These are phyloP conservation scores for Mucor velutinosus DNA, from an alignment of 371 early-diverging fungal species.

Conservation along the genomic window DNA sequence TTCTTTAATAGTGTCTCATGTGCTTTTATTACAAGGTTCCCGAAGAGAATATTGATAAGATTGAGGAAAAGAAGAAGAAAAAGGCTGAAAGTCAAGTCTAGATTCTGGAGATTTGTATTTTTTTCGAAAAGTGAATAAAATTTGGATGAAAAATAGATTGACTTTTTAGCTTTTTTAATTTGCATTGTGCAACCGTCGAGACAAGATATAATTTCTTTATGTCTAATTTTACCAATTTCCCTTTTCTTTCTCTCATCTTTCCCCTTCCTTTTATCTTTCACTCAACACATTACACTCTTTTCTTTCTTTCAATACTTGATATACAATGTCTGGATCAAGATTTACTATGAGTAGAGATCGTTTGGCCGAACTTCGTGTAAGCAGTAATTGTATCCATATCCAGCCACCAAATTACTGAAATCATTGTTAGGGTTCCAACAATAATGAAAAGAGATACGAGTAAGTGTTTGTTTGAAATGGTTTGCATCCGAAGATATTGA, in stretches of 20 bases:
- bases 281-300: constrained; percentile 1
- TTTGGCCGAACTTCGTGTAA: constrained; percentile 50
- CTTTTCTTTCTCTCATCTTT: constrained; percentile 14
- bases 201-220: constrained; percentile 9
- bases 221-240: neutral
- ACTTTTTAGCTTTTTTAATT: constrained; percentile 3
- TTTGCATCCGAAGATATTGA: neutral
- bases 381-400: neutral
- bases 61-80: constrained; percentile 70
- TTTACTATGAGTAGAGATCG: constrained; percentile 60
- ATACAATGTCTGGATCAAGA: constrained; percentile 41
- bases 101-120: neutral
- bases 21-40: constrained; percentile 47
- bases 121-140: constrained; percentile 2
- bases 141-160: neutral
- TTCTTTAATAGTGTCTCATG: neutral
- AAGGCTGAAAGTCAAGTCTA: constrained; percentile 22
- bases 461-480: constrained; percentile 22
- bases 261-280: constrained; percentile 18
- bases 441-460: constrained; percentile 48
- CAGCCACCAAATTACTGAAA: neutral
- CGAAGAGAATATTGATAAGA: constrained; percentile 66
- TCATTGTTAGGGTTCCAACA: constrained; percentile 25
- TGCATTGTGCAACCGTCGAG: constrained; percentile 8
- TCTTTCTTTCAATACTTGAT: constrained; percentile 4